These are phyloP conservation scores for Pseudognaphalium luteoalbum DNA, from an alignment of 129 eudicot species.

Conservation along the genomic window DNA sequence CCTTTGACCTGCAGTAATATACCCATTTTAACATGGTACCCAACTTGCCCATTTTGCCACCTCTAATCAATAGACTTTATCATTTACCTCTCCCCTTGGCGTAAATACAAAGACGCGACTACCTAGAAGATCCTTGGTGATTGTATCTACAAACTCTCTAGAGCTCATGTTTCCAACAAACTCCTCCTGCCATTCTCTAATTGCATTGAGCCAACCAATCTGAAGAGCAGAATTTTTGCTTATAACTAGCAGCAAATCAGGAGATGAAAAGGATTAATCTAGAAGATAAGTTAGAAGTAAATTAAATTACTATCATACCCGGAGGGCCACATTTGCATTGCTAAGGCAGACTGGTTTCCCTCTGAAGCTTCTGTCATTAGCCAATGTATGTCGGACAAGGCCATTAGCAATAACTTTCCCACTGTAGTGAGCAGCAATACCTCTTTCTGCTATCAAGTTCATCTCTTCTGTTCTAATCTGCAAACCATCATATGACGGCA, in stretches of 20 bases:
- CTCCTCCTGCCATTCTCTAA: constrained; percentile 99
- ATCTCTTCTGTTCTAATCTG: constrained; percentile 99
- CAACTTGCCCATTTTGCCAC: neutral
- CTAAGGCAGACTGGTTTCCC: constrained; percentile 74
- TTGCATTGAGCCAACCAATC: constrained; percentile 98
- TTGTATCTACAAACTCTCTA: constrained; percentile 95
- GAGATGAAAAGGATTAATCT: neutral
- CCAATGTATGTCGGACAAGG: constrained; percentile 57
- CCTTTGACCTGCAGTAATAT: neutral
- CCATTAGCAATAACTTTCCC: constrained; percentile 79
- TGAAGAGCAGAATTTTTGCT: constrained; percentile 29
- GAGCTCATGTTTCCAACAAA: constrained; percentile 99
- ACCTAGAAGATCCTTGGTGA: constrained; percentile 92
- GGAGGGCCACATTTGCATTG: constrained; percentile 81
- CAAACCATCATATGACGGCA: neutral
- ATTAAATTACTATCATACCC: constrained; percentile 50
- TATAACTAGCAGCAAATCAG: neutral
- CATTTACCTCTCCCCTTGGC: constrained; percentile 91
- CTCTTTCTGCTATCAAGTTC: constrained; percentile 96
- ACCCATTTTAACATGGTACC: neutral
- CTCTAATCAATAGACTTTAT: neutral
- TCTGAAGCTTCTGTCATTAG: constrained; percentile 51
- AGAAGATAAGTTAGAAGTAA: neutral
- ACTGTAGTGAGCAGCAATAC: constrained; percentile 96
- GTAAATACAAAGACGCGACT: constrained; percentile 96